These are phyloP conservation scores for Friedmanniomyces endolithicus DNA, from an alignment of 495 filamentous ascomycete genomes.

Conservation along the genomic window DNA sequence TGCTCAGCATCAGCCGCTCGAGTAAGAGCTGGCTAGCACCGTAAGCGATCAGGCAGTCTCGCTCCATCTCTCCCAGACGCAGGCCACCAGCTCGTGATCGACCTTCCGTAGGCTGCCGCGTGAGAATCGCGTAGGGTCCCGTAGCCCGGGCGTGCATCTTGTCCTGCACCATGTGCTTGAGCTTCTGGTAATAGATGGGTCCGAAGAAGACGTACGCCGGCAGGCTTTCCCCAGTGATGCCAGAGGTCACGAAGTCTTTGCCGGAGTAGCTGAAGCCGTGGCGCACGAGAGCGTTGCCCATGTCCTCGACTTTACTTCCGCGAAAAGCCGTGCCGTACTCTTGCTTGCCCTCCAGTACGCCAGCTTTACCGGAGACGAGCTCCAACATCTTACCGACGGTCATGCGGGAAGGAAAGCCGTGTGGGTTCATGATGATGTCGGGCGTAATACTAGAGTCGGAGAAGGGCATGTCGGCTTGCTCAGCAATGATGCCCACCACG, in stretches of 20 bases:
- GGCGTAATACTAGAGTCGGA: constrained; percentile 78
- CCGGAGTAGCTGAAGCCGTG: constrained; percentile 91
- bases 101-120: constrained; percentile 93
- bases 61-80: constrained; percentile 96
- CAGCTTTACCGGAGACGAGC: constrained; percentile 86
- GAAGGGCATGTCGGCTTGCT: constrained; percentile 96
- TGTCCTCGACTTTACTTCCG: constrained; percentile 79
- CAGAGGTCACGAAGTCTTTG: constrained; percentile 89
- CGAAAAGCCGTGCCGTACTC: constrained; percentile 94
- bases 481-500: constrained; percentile 87
- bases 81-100: constrained; percentile 84
- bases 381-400: constrained; percentile 98
- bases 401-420: constrained; percentile 99
- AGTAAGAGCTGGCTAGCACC: constrained; percentile 73
- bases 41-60: constrained; percentile 93
- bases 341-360: constrained; percentile 65
- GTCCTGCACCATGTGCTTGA: constrained; percentile 99
- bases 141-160: constrained; percentile 96
- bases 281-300: constrained; percentile 70
- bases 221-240: constrained; percentile 86
- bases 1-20: constrained; percentile 87
- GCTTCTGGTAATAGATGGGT: constrained; percentile 98
- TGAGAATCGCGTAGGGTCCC: constrained; percentile 81
- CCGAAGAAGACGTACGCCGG: constrained; percentile 97
- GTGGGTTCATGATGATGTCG: constrained; percentile 99